Percentiles rank a stretch among this genome's conserved stretches.
Conservation (phyloP, 495 filamentous ascomycete genomes). For the Talaromyces liani region DNA sequence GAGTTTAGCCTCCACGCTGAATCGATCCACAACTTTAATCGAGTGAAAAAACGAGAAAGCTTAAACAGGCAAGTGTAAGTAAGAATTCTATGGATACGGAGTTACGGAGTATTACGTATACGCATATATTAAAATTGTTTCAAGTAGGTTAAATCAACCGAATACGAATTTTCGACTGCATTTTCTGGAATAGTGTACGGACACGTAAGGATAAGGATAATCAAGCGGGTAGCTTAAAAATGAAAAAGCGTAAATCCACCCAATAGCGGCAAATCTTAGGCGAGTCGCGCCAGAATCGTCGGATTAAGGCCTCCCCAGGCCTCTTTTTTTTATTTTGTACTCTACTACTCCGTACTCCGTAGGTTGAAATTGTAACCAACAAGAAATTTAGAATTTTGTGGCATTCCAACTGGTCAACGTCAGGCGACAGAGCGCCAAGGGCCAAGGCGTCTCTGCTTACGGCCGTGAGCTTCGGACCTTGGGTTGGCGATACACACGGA, state of each 20-base stretch:
- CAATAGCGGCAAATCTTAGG: conserved; percentile 5
- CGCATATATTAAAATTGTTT: neutral
- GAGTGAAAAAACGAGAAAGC: too few species aligned
- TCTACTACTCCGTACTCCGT: too few species aligned
- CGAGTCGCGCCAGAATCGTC: conserved; percentile 1
- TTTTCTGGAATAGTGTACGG: neutral
- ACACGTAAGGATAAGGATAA: neutral
- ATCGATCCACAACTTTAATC: neutral
- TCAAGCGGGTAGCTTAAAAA: neutral
- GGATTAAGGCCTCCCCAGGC: neutral
- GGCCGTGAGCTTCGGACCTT: neutral
- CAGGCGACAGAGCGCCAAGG: neutral
- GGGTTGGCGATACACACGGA: neutral
- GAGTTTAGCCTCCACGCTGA: neutral
- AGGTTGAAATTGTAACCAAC: neutral
- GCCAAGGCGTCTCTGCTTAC: neutral
- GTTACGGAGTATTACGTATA: neutral
- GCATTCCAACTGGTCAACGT: neutral
- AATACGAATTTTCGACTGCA: neutral
- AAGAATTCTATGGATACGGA: neutral
- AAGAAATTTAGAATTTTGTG: neutral
- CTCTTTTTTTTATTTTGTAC: too few species aligned
- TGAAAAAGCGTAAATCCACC: neutral
- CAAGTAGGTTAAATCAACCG: neutral
- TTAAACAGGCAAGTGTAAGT: neutral